These are phyloP conservation scores for Cyclotella atomus DNA, from an alignment of 108 stramenopile genomes.

Conservation along the genomic window DNA sequence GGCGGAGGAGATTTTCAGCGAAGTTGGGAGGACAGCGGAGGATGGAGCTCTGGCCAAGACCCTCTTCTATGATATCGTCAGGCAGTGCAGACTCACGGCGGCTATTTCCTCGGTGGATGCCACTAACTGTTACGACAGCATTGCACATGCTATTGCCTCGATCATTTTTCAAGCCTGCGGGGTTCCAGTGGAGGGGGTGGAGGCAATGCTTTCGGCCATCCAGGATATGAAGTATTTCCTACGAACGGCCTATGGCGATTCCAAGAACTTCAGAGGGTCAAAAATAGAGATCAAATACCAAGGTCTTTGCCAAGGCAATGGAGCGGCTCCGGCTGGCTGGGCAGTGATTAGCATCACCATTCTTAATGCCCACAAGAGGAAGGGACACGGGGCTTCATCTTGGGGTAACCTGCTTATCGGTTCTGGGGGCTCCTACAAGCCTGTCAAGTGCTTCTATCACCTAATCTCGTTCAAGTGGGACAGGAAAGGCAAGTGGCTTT, in stretches of 20 bases:
- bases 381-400: not conserved
- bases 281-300: slow-evolving; percentile 4
- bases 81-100: not conserved
- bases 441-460: slow-evolving; percentile 9
- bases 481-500: slow-evolving; percentile 8
- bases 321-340: not conserved
- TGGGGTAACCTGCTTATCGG: slow-evolving; percentile 11
- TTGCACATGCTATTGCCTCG: slow-evolving; percentile 2
- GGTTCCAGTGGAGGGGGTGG: not conserved
- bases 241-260: slow-evolving; percentile 24
- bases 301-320: slow-evolving; percentile 46
- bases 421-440: slow-evolving; percentile 3
- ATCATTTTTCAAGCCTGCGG: slow-evolving; percentile 11
- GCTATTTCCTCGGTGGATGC: slow-evolving; percentile 14
- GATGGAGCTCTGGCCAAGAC: slow-evolving; percentile 14
- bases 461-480: slow-evolving; percentile 17
- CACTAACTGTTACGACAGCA: slow-evolving; percentile 11
- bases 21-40: slow-evolving; percentile 8
- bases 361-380: not conserved
- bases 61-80: not conserved
- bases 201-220: not conserved
- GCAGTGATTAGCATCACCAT: not conserved
- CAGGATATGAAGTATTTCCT: slow-evolving; percentile 22
- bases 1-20: slow-evolving; percentile 22
- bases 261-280: slow-evolving; percentile 3